Evolutionary conservation across 352 stramenopile genomes (phyloP).

Genomic region (Pythium phragmitis): DNA sequence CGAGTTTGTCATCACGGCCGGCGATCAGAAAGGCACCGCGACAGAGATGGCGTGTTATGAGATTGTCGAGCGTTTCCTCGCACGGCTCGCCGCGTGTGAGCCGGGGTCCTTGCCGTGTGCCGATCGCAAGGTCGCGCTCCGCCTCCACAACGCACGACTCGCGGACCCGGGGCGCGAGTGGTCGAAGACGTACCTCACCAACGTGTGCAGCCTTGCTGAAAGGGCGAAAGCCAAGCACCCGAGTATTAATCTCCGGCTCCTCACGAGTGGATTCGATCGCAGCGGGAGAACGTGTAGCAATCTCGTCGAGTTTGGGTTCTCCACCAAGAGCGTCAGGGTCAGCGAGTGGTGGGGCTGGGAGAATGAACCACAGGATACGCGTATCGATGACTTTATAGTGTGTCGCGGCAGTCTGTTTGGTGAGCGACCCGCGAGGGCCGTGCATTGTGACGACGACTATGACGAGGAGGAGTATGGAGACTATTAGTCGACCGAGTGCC

Average conservation of each 20-base stretch:
- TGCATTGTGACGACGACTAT: too few relatives aligned
- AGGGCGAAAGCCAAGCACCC: constrained; percentile 5
- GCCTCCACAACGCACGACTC: constrained; percentile 17
- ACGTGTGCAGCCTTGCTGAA: background rate
- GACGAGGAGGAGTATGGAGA: too few relatives aligned
- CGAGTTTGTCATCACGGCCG: constrained; percentile 15
- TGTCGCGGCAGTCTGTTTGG: background rate
- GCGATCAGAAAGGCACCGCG: constrained; percentile 3
- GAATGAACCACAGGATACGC: constrained; percentile 17
- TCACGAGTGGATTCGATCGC: constrained; percentile 1
- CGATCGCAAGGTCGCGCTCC: constrained; percentile 15
- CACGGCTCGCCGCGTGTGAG: background rate
- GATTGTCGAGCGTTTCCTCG: constrained; percentile 16
- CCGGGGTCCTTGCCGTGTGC: constrained; percentile 8
- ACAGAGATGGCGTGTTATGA: constrained; percentile 22
- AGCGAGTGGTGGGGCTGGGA: constrained; percentile 22
- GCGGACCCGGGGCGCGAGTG: background rate
- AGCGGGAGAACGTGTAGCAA: background rate
- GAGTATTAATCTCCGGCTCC: constrained; percentile 6
- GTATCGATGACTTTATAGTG: constrained; percentile 13
- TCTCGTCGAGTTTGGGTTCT: constrained; percentile 22
- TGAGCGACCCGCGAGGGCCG: background rate
- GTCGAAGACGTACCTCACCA: constrained; percentile 10
- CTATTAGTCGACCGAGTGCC: background rate
- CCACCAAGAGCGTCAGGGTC: background rate